Base-by-base conservation (phyloP, 257 asterid genomes). In the Plantago ovata region DNA sequence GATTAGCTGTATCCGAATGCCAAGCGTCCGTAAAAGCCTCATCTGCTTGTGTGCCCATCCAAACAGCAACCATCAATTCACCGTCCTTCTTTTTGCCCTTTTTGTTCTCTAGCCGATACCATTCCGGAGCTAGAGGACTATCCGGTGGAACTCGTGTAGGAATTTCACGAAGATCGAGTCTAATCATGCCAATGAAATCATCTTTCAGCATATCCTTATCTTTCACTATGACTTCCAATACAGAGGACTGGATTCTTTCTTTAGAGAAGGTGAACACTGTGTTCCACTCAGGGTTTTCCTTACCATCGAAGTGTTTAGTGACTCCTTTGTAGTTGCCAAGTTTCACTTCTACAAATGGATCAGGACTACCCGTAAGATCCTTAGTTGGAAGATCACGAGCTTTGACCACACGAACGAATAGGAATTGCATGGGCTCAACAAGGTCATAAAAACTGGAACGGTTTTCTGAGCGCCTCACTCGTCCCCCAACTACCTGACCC, bases 21-120 rank as follows among this genome's bases (percentile, higher is more conserved):
- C 86, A 91, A 39, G 98, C 98, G 53, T 91, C 96, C 1, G 96
- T 69, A 61, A 85, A 91, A n/a, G 98, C 95, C 71, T 87, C 95
- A 28, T 91, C 98, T 16, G 98, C 98, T 63, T 91, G 98, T 36
- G 98, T 87, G 54, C 98, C 98, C 40, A 81, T 64, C 98, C 98
- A 91, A 4, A 87, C 93, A 32, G 95, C 96, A 13, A 91, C 75
- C 98, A 91, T 91, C 56, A 91, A 54, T 60, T 91, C 96, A 14
- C 98, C 93, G 18, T 70, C 73, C 64, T 56, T 69, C 49, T 91
- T 91, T 43, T 82, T 80, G 41, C 94, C 85, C 39, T 80, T 81
- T 74, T 73, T 81, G 76, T 80, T 65, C 78, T 87, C 95, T 23
- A 91, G 80, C 32, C 80, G 79, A 62, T 91, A 80, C 98, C 98